phyloP scores from a whole-genome alignment of 2,329 filamentous ascomycete species.

The Myotisia sp. region DNA sequence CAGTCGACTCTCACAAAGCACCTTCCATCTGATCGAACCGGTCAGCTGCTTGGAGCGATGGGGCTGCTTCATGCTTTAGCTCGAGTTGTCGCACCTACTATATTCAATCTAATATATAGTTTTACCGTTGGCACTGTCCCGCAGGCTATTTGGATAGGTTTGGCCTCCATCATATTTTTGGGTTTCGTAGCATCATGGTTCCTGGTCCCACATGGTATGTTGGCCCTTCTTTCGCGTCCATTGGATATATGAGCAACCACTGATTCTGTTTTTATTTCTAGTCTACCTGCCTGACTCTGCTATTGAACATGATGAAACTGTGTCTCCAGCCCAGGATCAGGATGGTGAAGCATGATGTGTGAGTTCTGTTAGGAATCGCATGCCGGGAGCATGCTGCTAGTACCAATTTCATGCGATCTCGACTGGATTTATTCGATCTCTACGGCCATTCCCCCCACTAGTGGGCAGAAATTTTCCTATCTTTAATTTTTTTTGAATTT shows the following conservation, averaged over 20 bases:
- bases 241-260: too few relatives aligned
- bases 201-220: conserved; percentile 60
- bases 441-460: too few relatives aligned
- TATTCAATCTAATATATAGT: conserved; percentile 79
- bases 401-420: too few relatives aligned
- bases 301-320: neutral
- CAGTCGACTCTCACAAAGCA: conserved; percentile 83
- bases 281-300: conserved; percentile 2
- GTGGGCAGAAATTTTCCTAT: too few relatives aligned
- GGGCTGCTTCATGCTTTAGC: conserved; percentile 74
- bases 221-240: neutral
- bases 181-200: conserved; percentile 55
- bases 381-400: too few relatives aligned
- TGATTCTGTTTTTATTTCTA: neutral
- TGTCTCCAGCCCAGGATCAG: too few relatives aligned
- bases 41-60: conserved; percentile 75
- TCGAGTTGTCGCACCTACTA: conserved; percentile 60
- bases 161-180: conserved; percentile 51
- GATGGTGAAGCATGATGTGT: too few relatives aligned
- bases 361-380: too few relatives aligned
- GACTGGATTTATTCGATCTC: too few relatives aligned
- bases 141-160: conserved; percentile 67
- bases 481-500: too few relatives aligned
- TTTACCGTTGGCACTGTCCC: conserved; percentile 63
- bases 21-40: conserved; percentile 65